phyloP scores from a whole-genome alignment of 805 yeast species.

The Zygoascus flipseniorum region DNA sequence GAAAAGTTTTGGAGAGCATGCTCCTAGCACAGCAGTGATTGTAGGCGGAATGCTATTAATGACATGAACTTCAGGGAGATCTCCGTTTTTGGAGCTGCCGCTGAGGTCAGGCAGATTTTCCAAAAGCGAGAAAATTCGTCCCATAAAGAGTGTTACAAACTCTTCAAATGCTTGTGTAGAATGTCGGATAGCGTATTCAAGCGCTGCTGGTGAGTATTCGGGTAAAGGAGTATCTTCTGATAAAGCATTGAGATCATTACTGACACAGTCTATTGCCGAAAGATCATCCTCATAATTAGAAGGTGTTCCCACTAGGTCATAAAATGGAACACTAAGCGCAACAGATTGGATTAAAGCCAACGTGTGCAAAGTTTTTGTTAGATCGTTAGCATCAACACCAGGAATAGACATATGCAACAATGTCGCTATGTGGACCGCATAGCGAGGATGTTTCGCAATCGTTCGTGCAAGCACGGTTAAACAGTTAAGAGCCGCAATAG shows the following conservation, averaged over 20 bases:
- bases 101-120: conserved; percentile 62
- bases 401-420: conserved; percentile 61
- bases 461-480: conserved; percentile 58
- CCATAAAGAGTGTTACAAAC: conserved; percentile 47
- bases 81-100: conserved; percentile 33
- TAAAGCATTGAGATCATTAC: conserved; percentile 52
- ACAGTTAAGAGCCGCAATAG: conserved; percentile 60
- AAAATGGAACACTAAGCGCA: conserved; percentile 64
- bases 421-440: conserved; percentile 71
- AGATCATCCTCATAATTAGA: conserved; percentile 6
- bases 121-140: conserved; percentile 51
- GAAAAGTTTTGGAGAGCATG: conserved; percentile 23
- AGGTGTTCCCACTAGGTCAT: conserved; percentile 39
- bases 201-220: conserved; percentile 34
- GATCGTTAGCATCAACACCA: conserved; percentile 85
- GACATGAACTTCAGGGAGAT: conserved; percentile 40
- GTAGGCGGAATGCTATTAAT: conserved; percentile 30
- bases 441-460: conserved; percentile 54
- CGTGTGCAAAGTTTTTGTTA: conserved; percentile 60
- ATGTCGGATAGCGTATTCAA: conserved; percentile 54
- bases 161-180: conserved; percentile 65
- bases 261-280: conserved; percentile 47
- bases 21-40: conserved; percentile 29
- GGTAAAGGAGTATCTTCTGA: conserved; percentile 25
- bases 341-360: conserved; percentile 61